Conservation (phyloP, 2,329 filamentous ascomycete species). For the Colletotrichum sojae region DNA sequence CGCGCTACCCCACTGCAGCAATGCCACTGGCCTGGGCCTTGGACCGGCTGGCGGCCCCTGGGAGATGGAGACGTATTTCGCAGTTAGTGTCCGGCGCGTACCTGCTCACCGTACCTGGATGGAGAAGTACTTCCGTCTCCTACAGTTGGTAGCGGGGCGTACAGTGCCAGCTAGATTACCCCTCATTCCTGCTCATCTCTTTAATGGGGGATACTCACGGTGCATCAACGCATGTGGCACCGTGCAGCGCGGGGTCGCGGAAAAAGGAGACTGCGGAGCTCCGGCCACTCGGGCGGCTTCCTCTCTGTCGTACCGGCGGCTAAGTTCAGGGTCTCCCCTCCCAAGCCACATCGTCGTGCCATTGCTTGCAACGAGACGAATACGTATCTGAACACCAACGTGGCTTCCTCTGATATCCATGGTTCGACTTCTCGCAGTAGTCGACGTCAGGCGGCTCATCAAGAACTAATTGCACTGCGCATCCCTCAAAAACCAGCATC, state of each 20-base stretch:
- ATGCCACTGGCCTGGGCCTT: conserved; percentile 9
- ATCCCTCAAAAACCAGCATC: neutral
- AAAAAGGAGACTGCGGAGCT: conserved; percentile 31
- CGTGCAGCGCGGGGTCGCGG: conserved; percentile 32
- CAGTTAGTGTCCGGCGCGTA: neutral
- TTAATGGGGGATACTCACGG: rapidly evolving
- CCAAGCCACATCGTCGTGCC: neutral
- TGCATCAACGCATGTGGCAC: neutral
- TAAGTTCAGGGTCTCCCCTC: conserved; percentile 31
- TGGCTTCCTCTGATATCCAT: too few species aligned
- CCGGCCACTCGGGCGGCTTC: conserved; percentile 31
- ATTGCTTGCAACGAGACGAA: too few species aligned
- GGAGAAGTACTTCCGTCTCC: neutral
- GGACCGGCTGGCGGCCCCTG: too few species aligned
- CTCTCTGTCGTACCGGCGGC: conserved; percentile 14
- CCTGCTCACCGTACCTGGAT: neutral
- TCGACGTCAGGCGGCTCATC: too few species aligned
- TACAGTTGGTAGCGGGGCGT: neutral
- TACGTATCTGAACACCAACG: too few species aligned
- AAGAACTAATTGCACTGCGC: too few species aligned
- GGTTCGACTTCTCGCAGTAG: too few species aligned
- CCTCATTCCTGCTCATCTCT: conserved; percentile 26
- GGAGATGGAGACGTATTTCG: too few species aligned
- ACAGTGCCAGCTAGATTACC: conserved; percentile 35
- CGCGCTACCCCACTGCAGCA: conserved; percentile 27